Conservation (phyloP, 371 early-diverging fungal genomes). For the Gilbertella persicaria region DNA sequence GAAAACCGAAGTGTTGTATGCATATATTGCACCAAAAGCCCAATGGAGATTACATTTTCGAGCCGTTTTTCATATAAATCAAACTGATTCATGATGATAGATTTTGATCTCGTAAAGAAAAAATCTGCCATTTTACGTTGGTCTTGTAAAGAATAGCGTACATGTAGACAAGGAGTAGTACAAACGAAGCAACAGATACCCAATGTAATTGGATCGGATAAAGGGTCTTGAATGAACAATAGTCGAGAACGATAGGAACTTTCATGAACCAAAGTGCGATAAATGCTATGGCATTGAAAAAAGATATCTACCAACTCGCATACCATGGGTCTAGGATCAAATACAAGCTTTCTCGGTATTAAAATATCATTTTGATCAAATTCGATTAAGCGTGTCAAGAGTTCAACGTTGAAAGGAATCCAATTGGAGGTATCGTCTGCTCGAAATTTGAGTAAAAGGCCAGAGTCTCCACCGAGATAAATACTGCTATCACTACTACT, state of each 20-base stretch:
- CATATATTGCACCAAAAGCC: neutral
- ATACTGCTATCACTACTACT: too few species aligned
- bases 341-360: neutral
- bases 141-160: neutral
- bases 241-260: neutral
- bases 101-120: neutral
- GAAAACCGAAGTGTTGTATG: neutral
- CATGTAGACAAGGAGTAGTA: neutral
- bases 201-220: neutral
- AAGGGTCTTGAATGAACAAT: neutral
- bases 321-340: neutral
- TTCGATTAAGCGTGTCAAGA: too few species aligned
- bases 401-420: neutral
- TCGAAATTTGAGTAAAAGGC: neutral
- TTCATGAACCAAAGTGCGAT: neutral
- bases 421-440: neutral
- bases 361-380: too few species aligned
- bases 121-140: neutral
- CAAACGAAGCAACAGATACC: neutral
- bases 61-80: neutral
- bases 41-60: neutral
- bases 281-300: neutral
- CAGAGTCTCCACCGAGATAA: neutral
- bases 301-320: neutral
- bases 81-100: conserved; percentile 1